phyloP scores from a whole-genome alignment of 2,329 filamentous ascomycete species.

The Catunica adiposa region DNA sequence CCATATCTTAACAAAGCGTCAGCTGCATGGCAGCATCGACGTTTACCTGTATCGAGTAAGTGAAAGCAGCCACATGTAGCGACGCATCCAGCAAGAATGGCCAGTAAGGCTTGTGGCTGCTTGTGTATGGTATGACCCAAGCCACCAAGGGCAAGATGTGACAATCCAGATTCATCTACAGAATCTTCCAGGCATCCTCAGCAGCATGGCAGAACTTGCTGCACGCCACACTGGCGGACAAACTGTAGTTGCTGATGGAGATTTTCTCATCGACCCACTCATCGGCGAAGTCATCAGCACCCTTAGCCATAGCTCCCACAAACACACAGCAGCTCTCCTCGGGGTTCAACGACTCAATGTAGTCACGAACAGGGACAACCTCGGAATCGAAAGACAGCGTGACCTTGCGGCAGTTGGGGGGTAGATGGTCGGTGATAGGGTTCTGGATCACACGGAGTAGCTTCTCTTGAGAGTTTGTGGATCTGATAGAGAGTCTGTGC shows the following conservation, averaged over 20 bases:
- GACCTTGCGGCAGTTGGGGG: conserved; percentile 93
- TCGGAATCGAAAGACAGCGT: conserved; percentile 88
- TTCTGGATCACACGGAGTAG: conserved; percentile 95
- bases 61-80: neutral
- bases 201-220: conserved; percentile 99
- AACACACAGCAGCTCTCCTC: conserved; percentile 96
- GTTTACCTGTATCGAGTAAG: neutral
- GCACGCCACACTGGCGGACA: conserved; percentile 94
- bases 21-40: neutral
- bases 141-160: neutral
- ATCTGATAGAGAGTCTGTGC: conserved; percentile 87
- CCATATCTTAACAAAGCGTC: neutral
- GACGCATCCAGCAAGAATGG: neutral
- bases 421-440: conserved; percentile 90
- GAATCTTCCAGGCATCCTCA: conserved; percentile 88
- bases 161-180: conserved; percentile 34
- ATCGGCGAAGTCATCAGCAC: conserved; percentile 87
- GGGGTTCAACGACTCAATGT: conserved; percentile 59
- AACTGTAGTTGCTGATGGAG: conserved; percentile 93
- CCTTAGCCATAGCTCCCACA: conserved; percentile 96
- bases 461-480: conserved; percentile 94
- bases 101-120: neutral
- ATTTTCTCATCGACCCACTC: conserved; percentile 92
- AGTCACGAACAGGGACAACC: conserved; percentile 75
- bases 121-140: neutral